Evolutionary conservation across 495 filamentous ascomycete genomes (phyloP).

Genomic region (Xylaria acuta): DNA sequence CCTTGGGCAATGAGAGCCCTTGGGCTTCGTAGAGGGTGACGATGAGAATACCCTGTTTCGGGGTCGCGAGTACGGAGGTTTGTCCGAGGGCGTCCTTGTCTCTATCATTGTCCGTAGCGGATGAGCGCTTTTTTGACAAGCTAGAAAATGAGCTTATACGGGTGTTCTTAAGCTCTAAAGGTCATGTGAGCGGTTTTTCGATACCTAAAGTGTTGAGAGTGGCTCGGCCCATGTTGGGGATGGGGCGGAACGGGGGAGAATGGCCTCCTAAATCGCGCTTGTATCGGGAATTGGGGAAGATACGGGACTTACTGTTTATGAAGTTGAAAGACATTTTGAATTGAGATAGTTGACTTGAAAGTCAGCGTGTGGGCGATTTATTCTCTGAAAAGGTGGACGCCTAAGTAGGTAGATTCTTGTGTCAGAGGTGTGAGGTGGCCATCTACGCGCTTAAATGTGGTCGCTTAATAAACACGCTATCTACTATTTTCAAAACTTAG

Average conservation of each 20-base stretch:
- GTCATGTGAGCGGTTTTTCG: neutral
- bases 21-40: constrained; percentile 83
- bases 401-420: neutral
- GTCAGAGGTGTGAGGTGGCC: too few relatives aligned
- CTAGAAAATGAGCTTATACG: neutral
- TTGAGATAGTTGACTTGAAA: neutral
- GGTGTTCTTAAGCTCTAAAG: neutral
- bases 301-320: neutral
- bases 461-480: too few relatives aligned
- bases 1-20: constrained; percentile 74
- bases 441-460: too few relatives aligned
- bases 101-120: neutral
- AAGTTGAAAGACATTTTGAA: neutral
- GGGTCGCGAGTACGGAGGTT: neutral
- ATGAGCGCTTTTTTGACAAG: neutral
- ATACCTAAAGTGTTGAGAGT: neutral
- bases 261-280: neutral
- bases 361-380: neutral
- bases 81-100: neutral
- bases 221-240: neutral
- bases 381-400: neutral
- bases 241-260: neutral
- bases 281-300: neutral
- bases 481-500: too few relatives aligned
- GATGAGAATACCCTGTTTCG: constrained; percentile 80